These are phyloP conservation scores for Rhododendron mucronatum DNA, from an alignment of 148 eudicot genomes.

Conservation along the genomic window DNA sequence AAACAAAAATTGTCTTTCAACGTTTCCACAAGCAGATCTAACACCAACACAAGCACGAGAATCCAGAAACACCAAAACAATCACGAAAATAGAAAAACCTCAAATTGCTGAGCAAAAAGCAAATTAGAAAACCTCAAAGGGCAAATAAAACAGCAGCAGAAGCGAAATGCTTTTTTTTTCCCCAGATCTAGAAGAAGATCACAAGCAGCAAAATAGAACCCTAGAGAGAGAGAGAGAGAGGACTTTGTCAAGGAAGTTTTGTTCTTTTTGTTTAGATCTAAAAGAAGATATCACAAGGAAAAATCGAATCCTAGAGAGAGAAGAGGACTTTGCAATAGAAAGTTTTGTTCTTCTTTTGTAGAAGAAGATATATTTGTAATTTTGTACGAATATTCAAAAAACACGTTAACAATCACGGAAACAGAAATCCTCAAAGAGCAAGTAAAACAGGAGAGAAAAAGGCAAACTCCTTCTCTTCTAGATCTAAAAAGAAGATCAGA, in stretches of 20 bases:
- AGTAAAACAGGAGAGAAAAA: not conserved
- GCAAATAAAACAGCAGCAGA: not conserved
- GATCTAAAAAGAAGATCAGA: not conserved
- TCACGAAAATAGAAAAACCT: slow-evolving; percentile 37
- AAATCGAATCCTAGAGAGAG: not conserved
- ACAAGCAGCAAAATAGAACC: not conserved
- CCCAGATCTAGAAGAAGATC: not conserved
- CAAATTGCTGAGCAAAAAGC: not conserved
- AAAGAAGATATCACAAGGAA: not conserved
- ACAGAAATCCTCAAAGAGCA: not conserved
- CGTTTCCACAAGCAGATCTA: slow-evolving; percentile 52
- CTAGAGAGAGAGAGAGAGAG: not conserved
- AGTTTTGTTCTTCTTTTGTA: not conserved
- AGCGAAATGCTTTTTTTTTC: not conserved
- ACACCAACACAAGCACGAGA: slow-evolving; percentile 30
- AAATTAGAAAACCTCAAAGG: slow-evolving; percentile 24
- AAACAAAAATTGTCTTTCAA: slow-evolving; percentile 10
- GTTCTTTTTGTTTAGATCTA: not conserved
- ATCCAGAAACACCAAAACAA: slow-evolving; percentile 29
- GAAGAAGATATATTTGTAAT: not conserved
- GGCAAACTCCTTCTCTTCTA: not conserved
- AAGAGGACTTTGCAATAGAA: not conserved
- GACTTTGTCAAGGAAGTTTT: not conserved
- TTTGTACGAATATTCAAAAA: not conserved
- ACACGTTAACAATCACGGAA: not conserved